Evolutionary conservation across 2,329 filamentous ascomycete species (phyloP), one percentile per base, ranked within the genome.

Genomic region (Zopfia rhizophila): DNA sequence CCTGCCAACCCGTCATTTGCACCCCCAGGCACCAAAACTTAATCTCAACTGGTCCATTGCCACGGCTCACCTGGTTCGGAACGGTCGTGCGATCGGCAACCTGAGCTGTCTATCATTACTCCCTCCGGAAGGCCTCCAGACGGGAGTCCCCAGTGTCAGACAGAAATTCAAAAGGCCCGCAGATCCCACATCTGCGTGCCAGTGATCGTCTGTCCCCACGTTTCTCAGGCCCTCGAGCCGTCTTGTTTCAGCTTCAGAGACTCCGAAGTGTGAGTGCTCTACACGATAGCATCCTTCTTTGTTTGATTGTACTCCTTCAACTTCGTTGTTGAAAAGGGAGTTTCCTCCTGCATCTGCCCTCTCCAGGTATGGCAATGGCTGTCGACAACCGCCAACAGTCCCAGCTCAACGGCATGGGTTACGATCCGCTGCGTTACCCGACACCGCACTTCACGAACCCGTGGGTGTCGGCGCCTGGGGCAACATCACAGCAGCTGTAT

Each of bases 381-480:
- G 85, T 96, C 79, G 91, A 96, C 78, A 85, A 86, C 67, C 89
- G 91, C 74, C 91, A 93, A 77, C 90, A 79, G 60, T 59, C 68
- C 56, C 73, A 73, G 86, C 77, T 89, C 83, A 83, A 82, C 70
- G 75, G 66, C 51, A 82, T 96, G 78, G 85, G 84, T 73, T 94
- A 93, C 79, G 90, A 93, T 72, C 81, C 84, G 72, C 86, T 91
- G 81, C 85, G 89, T 61, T 91, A 90, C 74, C 74, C 78, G 48
- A 72, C 75, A 58, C 85, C 89, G 56, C 88, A 94, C 56, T 97
- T 97, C 78, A 91, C 88, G 65, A 94, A 97, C 73, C 91, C 91
- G 29, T 97, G 92, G 92, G 79, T 79, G 35, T 82, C 89, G 45
- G 81, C 80, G 33, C 78, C 85, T 49, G 76, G 69, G 52, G 75